Percentiles rank a stretch among this genome's conserved stretches.
phyloP scores from a whole-genome alignment of 352 stramenopile species.

The Phytophthora melonis region DNA sequence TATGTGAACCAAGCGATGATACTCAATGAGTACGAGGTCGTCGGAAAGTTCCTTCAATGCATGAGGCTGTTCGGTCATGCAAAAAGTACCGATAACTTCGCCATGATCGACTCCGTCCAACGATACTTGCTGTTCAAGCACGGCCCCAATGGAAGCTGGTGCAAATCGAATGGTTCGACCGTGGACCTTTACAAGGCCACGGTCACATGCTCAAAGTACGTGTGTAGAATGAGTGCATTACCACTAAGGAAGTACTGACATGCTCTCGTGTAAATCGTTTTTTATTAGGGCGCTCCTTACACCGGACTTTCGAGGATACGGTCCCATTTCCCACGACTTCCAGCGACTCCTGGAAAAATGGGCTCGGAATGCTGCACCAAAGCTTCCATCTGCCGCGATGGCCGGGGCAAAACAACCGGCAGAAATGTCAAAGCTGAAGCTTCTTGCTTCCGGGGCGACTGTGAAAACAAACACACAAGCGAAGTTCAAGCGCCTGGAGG shows the following conservation, averaged over 20 bases:
- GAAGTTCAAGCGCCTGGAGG: slow-evolving; percentile 73
- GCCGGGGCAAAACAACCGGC: slow-evolving; percentile 15
- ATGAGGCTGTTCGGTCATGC: slow-evolving; percentile 76
- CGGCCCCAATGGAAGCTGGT: slow-evolving; percentile 79
- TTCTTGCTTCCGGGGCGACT: slow-evolving; percentile 60
- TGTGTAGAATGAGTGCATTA: slow-evolving; percentile 6
- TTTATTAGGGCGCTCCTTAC: slow-evolving; percentile 58
- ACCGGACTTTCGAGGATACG: slow-evolving; percentile 64
- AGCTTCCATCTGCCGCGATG: slow-evolving; percentile 31
- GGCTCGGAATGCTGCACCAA: slow-evolving; percentile 48
- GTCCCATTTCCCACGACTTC: slow-evolving; percentile 65
- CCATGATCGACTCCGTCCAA: slow-evolving; percentile 68
- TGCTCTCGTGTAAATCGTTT: not conserved
- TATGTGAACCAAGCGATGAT: slow-evolving; percentile 85
- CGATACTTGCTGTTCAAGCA: slow-evolving; percentile 75
- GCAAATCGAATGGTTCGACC: slow-evolving; percentile 55
- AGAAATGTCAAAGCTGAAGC: slow-evolving; percentile 44
- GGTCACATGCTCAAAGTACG: slow-evolving; percentile 83
- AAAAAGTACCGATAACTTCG: slow-evolving; percentile 45
- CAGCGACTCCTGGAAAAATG: slow-evolving; percentile 78
- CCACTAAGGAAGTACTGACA: slow-evolving; percentile 4
- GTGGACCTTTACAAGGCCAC: slow-evolving; percentile 87
- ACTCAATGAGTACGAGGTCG: slow-evolving; percentile 71
- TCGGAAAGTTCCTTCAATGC: slow-evolving; percentile 80
- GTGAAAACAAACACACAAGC: slow-evolving; percentile 51